Evolutionary conservation across 2,329 filamentous ascomycete genomes (phyloP).

Genomic region (Ophiocordyceps unilateralis): DNA sequence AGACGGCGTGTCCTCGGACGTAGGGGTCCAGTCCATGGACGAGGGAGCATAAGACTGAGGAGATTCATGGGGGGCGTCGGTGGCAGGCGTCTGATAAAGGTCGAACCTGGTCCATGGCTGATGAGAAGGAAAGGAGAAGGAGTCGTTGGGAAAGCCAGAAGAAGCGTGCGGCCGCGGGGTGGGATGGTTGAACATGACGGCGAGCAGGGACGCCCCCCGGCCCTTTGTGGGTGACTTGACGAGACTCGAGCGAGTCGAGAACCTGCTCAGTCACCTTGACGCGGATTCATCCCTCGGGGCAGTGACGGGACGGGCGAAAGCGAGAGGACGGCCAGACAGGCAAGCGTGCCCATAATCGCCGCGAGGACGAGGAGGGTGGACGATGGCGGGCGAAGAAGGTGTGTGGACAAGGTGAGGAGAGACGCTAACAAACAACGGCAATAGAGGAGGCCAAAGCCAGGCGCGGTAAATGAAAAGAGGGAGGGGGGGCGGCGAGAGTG

Average conservation of each 20-base stretch:
- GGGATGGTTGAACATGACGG: conserved; percentile 20
- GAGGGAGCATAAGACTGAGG: conserved; percentile 4
- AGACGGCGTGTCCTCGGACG: conserved; percentile 11
- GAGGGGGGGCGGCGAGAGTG: conserved; percentile 5
- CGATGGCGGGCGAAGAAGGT: conserved; percentile 1
- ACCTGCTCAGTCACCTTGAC: conserved; percentile 18
- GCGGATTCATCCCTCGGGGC: conserved; percentile 19
- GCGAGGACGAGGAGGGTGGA: conserved; percentile 7
- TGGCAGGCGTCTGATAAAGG: conserved; percentile 6
- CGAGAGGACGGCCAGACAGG: conserved; percentile 13
- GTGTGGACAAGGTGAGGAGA: conserved; percentile 1
- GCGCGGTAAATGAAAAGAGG: conserved; percentile 7
- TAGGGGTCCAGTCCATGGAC: conserved; percentile 22
- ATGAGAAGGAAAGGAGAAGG: conserved; percentile 13
- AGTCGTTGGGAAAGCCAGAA: conserved; percentile 11
- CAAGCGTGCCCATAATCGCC: conserved; percentile 20
- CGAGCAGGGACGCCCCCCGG: neutral
- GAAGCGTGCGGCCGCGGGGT: conserved; percentile 13
- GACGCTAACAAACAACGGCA: conserved; percentile 4
- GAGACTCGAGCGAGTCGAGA: conserved; percentile 21
- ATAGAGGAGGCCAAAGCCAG: conserved; percentile 14
- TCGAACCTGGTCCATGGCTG: conserved; percentile 17
- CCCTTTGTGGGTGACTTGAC: conserved; percentile 5
- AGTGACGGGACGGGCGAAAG: conserved; percentile 15
- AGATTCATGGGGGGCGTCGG: neutral